Evolutionary conservation across 192 early-diverging fungal genomes (phyloP), one percentile per base, ranked within the genome.

Genomic region (Mortierella alpina): DNA sequence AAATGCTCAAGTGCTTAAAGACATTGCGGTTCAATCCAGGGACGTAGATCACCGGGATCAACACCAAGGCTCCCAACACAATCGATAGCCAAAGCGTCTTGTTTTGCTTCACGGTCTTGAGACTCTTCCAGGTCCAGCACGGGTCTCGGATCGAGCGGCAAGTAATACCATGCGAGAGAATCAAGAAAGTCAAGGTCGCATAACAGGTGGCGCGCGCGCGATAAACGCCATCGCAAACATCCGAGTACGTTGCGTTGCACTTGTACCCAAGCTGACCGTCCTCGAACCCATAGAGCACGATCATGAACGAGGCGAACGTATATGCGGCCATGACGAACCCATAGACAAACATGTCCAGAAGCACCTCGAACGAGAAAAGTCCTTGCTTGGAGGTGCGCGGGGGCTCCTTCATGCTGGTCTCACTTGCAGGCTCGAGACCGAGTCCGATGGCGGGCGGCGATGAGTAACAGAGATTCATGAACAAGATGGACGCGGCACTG

Each of bases 401-500:
- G 13, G 93, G 92, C 66, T 90, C 88, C 31, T 84, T 83, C 93
- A 94, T 94, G 57, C 89, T 89, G 39, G 90, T 86, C 1, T 80
- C 79, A 70, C 86, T 87, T n/a, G 88, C 83, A 68, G 85, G 86
- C 69, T 95, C 93, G 44, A 91, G 84, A 51, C 94, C 93, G 23
- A 96, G 85, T 53, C 91, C 87, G 86, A 96, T 91, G 31, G 95
- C 93, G 5, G 92, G 89, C n/a, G 95, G 95, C 17, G 94, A 91
- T 44, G 90, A 88, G 0, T 94, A 95, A 20, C 95, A 76, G 73
- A 96, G 84, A 80, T 95, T 95, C 76, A 93, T 84, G 82, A 92
- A 93, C 45, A 96, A 82, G 69, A 95, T 92, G 52, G 92, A 91
- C 40, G 95, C 89, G 0, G 95, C 90, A 2, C 91, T 90, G 78